Conservation (phyloP, 2,329 filamentous ascomycete species). For the Orbilia quercus region DNA sequence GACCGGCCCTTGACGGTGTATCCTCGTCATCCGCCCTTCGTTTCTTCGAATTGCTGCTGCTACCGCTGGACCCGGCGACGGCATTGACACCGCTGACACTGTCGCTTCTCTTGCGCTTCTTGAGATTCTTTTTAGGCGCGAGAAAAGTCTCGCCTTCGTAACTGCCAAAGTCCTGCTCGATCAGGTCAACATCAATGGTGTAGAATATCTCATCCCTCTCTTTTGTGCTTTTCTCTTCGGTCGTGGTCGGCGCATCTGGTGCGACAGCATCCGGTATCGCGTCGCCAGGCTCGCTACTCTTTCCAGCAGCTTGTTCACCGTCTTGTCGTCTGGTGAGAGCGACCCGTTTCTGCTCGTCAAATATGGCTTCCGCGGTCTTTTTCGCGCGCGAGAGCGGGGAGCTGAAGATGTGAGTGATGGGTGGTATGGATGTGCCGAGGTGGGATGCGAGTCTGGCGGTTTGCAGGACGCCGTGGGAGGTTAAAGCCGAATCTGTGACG, state of each 20-base stretch:
- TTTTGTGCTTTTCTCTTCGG: not conserved
- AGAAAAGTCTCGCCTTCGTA: slow-evolving; percentile 74
- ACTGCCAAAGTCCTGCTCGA: slow-evolving; percentile 79
- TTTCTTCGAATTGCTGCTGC: slow-evolving; percentile 36
- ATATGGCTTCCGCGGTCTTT: slow-evolving; percentile 76
- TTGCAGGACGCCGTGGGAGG: slow-evolving; percentile 83
- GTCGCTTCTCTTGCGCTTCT: slow-evolving; percentile 61
- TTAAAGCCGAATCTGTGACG: slow-evolving; percentile 80
- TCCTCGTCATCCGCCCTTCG: slow-evolving; percentile 52
- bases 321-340: slow-evolving; percentile 58
- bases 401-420: slow-evolving; percentile 77
- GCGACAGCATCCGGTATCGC: slow-evolving; percentile 26
- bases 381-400: slow-evolving; percentile 80
- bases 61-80: not conserved
- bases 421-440: slow-evolving; percentile 72
- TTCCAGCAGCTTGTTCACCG: slow-evolving; percentile 60
- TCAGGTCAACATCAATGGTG: slow-evolving; percentile 65
- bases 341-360: slow-evolving; percentile 62
- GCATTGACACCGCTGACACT: slow-evolving; percentile 56
- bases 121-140: slow-evolving; percentile 39
- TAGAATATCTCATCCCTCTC: slow-evolving; percentile 28
- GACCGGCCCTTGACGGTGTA: slow-evolving; percentile 57
- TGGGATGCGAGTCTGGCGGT: slow-evolving; percentile 78
- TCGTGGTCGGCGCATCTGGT: slow-evolving; percentile 29
- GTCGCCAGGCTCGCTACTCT: slow-evolving; percentile 66